Evolutionary conservation across 2,329 filamentous ascomycete species (phyloP).

Genomic region (Aspergillus brasiliensis): DNA sequence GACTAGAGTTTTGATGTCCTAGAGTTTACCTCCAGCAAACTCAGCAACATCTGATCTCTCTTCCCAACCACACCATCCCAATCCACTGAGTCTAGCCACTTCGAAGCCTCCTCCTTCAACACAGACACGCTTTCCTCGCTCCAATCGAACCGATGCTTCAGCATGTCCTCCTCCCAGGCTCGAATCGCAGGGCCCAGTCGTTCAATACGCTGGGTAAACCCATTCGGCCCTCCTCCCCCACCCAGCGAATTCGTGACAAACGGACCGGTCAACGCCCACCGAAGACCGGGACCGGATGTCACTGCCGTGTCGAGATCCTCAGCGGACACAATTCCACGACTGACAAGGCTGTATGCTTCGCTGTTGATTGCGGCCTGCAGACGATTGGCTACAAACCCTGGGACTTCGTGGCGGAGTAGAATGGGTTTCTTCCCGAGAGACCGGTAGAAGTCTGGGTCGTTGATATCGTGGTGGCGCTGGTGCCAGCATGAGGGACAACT

Average conservation of each 20-base stretch:
- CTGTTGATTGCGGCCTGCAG: not conserved
- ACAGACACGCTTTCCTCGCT: not conserved
- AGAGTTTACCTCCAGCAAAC: not conserved
- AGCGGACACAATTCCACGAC: not conserved
- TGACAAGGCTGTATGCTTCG: not conserved
- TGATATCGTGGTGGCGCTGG: not conserved
- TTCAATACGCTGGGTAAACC: not conserved
- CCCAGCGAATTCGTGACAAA: not conserved
- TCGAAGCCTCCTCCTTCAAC: not conserved
- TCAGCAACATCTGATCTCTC: not conserved
- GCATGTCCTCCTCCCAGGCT: not conserved
- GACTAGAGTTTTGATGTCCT: not conserved
- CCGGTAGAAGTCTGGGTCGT: not conserved
- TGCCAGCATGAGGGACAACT: not conserved
- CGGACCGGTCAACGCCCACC: not conserved
- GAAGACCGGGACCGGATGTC: not conserved
- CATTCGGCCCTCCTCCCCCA: not conserved
- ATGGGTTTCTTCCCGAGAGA: not conserved
- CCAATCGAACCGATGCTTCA: not conserved
- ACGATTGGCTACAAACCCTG: not conserved
- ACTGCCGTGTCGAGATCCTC: not conserved
- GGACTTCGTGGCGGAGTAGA: not conserved
- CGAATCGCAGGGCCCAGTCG: not conserved
- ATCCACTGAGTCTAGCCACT: not conserved
- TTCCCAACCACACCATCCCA: not conserved